Conservation (phyloP, 306 rosid species). For the Cucurbita pepo region DNA sequence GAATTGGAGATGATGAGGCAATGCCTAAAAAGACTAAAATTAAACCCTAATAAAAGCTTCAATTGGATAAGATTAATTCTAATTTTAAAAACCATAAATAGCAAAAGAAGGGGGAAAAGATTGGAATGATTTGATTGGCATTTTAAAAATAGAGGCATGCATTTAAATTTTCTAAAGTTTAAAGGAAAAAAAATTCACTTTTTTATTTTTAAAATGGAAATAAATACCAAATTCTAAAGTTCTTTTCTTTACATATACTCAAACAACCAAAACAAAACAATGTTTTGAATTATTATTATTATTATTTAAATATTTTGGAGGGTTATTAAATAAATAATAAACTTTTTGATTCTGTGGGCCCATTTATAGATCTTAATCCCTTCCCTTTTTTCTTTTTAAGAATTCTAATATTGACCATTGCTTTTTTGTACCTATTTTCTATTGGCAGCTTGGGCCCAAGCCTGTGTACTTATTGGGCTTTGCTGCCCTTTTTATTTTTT, state of each 20-base stretch:
- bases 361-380: background rate
- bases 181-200: background rate
- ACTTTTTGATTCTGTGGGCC: background rate
- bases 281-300: background rate
- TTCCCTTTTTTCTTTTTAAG: background rate
- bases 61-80: background rate
- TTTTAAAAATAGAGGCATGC: background rate
- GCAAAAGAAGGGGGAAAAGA: background rate
- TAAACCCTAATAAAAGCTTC: background rate
- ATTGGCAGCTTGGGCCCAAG: background rate
- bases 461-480: conserved; percentile 1
- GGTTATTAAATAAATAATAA: background rate
- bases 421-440: background rate
- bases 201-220: background rate
- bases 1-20: background rate
- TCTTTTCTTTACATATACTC: conserved; percentile 39
- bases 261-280: background rate
- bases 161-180: background rate
- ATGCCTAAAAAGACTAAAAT: background rate
- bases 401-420: background rate
- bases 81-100: background rate
- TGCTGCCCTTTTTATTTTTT: background rate
- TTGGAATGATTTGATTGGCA: background rate
- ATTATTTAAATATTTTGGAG: background rate
- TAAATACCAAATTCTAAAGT: background rate